Percentiles rank a stretch among this genome's conserved stretches.
These are phyloP conservation scores for Exophiala sideris DNA, from an alignment of 2,329 filamentous ascomycete species.

Conservation along the genomic window DNA sequence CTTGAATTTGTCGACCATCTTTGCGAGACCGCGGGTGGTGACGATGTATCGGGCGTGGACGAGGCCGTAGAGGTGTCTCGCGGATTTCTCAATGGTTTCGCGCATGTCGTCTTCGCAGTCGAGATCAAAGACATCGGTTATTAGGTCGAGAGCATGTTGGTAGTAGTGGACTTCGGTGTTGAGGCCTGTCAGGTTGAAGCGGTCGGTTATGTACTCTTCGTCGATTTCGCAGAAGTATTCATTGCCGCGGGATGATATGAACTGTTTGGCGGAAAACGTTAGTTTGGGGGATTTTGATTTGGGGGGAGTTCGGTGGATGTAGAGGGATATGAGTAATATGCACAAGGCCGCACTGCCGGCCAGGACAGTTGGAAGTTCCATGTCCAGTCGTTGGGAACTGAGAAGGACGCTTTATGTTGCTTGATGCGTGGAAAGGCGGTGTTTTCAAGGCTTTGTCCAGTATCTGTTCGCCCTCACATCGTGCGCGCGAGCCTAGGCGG, in stretches of 20 bases:
- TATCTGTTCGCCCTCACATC: no score
- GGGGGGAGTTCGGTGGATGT: background rate
- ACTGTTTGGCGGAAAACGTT: constrained; percentile 55
- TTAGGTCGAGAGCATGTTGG: constrained; percentile 94
- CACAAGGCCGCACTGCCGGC: no score
- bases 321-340: no score
- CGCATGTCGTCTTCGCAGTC: constrained; percentile 98
- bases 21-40: constrained; percentile 85
- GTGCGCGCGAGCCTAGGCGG: no score
- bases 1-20: constrained; percentile 99
- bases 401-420: background rate
- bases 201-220: constrained; percentile 95
- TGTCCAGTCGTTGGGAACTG: background rate
- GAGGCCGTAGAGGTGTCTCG: constrained; percentile 88
- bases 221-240: constrained; percentile 99
- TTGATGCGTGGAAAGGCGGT: no score
- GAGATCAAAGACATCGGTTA: constrained; percentile 97
- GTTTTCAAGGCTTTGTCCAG: no score
- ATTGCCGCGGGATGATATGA: constrained; percentile 95
- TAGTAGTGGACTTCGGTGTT: constrained; percentile 99
- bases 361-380: constrained; percentile 1
- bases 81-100: constrained; percentile 96
- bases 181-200: constrained; percentile 95
- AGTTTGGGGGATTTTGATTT: background rate
- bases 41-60: constrained; percentile 97